Percentiles rank a stretch among this genome's conserved stretches.
phyloP scores from a whole-genome alignment of 2,329 filamentous ascomycete species.

The Penicillium polonicum region DNA sequence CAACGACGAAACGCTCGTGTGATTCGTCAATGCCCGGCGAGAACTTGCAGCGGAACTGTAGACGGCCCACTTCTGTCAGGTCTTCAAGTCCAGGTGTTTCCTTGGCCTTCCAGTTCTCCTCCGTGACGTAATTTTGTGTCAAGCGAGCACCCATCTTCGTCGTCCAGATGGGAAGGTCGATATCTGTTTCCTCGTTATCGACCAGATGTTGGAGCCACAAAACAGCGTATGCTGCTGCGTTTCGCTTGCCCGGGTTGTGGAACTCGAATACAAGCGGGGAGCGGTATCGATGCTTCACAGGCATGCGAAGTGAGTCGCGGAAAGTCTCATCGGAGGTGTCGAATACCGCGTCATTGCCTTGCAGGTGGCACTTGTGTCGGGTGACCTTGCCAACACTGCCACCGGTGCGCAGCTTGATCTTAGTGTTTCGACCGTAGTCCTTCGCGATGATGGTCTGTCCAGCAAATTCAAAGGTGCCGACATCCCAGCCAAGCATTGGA shows the following conservation, averaged over 20 bases:
- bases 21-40: constrained; percentile 87
- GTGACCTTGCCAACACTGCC: constrained; percentile 73
- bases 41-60: constrained; percentile 78
- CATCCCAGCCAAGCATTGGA: constrained; percentile 85
- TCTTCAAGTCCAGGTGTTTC: constrained; percentile 69
- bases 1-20: constrained; percentile 77
- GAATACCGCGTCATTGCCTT: constrained; percentile 61
- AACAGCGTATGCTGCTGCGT: constrained; percentile 71
- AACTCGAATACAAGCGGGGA: constrained; percentile 90
- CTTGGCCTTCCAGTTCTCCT: constrained; percentile 65
- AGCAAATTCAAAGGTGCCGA: constrained; percentile 88
- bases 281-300: constrained; percentile 86
- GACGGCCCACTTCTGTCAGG: constrained; percentile 74
- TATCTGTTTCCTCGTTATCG: constrained; percentile 72
- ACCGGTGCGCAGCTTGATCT: constrained; percentile 77
- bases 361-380: constrained; percentile 59
- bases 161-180: constrained; percentile 89
- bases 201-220: constrained; percentile 84
- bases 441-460: constrained; percentile 67
- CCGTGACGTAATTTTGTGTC: constrained; percentile 88
- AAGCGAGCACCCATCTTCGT: constrained; percentile 73
- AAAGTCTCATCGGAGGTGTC: constrained; percentile 54
- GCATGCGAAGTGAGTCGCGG: constrained; percentile 66
- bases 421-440: constrained; percentile 61
- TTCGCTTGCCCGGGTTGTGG: constrained; percentile 66